Conservation (phyloP, 2,329 filamentous ascomycete genomes). For the Colletotrichum musicola region DNA sequence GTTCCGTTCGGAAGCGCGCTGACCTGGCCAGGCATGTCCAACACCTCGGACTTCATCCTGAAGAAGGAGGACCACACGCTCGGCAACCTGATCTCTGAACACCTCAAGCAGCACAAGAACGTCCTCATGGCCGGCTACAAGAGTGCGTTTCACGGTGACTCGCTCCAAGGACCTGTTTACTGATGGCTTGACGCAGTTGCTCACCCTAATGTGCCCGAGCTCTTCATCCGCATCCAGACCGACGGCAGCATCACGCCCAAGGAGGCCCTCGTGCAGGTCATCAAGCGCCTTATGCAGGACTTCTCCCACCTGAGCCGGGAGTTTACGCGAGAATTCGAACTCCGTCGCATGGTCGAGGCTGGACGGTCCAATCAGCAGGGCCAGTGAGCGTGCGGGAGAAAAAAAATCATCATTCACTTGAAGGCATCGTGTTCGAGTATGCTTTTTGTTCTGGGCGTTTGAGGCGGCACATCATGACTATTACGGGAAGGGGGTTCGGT, state of each 20-base stretch:
- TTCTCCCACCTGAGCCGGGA: constrained; percentile 84
- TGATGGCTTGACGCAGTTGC: constrained; percentile 53
- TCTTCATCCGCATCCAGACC: constrained; percentile 86
- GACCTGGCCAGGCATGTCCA: constrained; percentile 79
- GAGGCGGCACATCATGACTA: constrained; percentile 36
- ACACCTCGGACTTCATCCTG: constrained; percentile 94
- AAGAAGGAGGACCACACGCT: constrained; percentile 98
- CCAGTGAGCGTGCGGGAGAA: not conserved
- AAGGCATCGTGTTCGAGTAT: constrained; percentile 2
- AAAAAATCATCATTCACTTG: too few relatives aligned
- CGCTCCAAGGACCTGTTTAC: not conserved
- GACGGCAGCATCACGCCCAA: constrained; percentile 91
- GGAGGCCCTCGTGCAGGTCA: constrained; percentile 84
- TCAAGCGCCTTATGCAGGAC: constrained; percentile 84
- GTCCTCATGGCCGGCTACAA: constrained; percentile 95
- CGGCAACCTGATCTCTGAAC: constrained; percentile 87
- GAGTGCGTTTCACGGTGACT: constrained; percentile 60
- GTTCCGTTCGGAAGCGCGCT: constrained; percentile 24
- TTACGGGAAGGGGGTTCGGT: constrained; percentile 22
- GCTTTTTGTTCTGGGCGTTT: constrained; percentile 43
- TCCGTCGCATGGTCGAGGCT: constrained; percentile 84
- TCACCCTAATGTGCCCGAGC: constrained; percentile 72
- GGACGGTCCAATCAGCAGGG: constrained; percentile 62
- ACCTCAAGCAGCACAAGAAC: constrained; percentile 85
- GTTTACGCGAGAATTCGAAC: constrained; percentile 92